Conservation (phyloP, 2,329 filamentous ascomycete genomes). For the Colletotrichum sp. region DNA sequence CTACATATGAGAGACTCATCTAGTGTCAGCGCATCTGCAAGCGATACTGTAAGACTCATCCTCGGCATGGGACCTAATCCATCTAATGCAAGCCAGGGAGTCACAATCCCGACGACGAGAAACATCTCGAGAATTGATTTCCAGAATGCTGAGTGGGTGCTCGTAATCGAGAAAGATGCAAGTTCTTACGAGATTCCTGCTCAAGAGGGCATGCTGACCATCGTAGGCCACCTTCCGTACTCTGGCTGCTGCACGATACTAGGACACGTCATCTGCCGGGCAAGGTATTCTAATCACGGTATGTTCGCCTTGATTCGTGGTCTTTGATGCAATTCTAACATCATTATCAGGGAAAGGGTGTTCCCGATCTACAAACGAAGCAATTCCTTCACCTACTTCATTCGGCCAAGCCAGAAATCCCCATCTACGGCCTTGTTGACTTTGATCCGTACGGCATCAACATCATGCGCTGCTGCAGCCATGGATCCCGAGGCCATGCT, state of each 20-base stretch:
- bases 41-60: slow-evolving; percentile 31
- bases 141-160: slow-evolving; percentile 62
- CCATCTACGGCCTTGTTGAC: slow-evolving; percentile 71
- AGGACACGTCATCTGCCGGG: slow-evolving; percentile 50
- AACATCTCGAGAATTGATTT: slow-evolving; percentile 57
- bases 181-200: not conserved
- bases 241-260: slow-evolving; percentile 62
- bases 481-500: slow-evolving; percentile 66
- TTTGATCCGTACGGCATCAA: slow-evolving; percentile 78
- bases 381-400: slow-evolving; percentile 65
- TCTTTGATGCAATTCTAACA: not conserved
- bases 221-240: slow-evolving; percentile 76
- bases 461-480: slow-evolving; percentile 76
- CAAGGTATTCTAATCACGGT: slow-evolving; percentile 75
- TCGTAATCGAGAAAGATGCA: slow-evolving; percentile 83
- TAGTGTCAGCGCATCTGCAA: slow-evolving; percentile 29
- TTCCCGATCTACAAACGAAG: slow-evolving; percentile 76
- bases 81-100: slow-evolving; percentile 48
- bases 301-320: slow-evolving; percentile 18
- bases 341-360: slow-evolving; percentile 74
- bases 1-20: slow-evolving; percentile 32
- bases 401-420: slow-evolving; percentile 49
- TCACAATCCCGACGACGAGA: slow-evolving; percentile 61
- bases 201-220: slow-evolving; percentile 16
- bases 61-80: not conserved